Base-by-base conservation (phyloP, 805 yeast genomes). In the Starmerella tilneyi region DNA sequence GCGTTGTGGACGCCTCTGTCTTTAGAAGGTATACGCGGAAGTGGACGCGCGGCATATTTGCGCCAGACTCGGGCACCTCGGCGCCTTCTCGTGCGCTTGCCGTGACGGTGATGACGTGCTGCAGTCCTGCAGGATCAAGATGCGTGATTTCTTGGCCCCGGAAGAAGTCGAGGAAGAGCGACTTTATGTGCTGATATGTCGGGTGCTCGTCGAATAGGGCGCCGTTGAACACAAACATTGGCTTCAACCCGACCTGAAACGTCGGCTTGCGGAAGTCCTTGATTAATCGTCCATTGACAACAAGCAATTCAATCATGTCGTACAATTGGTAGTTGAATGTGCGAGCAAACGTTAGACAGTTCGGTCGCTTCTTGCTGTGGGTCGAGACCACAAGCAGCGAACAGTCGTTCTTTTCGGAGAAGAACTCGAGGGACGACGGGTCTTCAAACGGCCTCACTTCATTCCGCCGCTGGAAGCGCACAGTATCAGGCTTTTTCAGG, bases 61-160 rank as follows among this genome's bases (percentile, higher is more conserved):
- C 72, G 46, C 79, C 71, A 45, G 78, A 78, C 58, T 81, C 84
- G 51, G 76, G 73, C 56, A 83, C 88, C 55, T 83, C 92, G 9
- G 32, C 22, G 21, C 52, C 48, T 17, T 47, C 51, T 12, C 47
- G 40, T 4, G 47, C 45, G 15, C 81, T 79, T 1, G 81, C 79
- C 28, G 85, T 76, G 45, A 92, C 66, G 3, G 94, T 75, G 54
- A 92, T 85, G 43, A 92, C 81, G 62, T 84, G 83, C 65, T 92
- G 97, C 55, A 92, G 71, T 40, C 96, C 96, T 2, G 96, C 94
- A 36, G 89, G 94, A 63, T 92, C 98, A 59, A 85, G 86, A 57
- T 81, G 68, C 47, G 76, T 80, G 20, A 86, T 78, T 44, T 73
- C 78, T 55, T 83, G 85, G 86, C 97, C 71, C 56, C 94, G 73